Evolutionary conservation across 441 rosid species (phyloP).

Genomic region (Capsella rubella): DNA sequence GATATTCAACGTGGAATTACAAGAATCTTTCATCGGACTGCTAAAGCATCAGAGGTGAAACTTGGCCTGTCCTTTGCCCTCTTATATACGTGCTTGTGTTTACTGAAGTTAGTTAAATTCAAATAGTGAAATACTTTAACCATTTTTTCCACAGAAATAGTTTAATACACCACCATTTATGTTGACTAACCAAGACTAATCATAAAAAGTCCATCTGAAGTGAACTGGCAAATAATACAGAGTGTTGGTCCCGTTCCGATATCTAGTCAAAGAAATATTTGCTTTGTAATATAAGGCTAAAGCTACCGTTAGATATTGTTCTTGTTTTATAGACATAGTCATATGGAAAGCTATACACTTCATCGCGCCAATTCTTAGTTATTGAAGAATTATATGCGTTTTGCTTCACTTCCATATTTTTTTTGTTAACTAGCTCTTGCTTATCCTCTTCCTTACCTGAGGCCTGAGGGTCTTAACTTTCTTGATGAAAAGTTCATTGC

Average conservation of each 20-base stretch:
- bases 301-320: neutral
- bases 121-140: neutral
- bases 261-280: constrained; percentile 5
- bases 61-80: constrained; percentile 28
- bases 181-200: constrained; percentile 27
- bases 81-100: constrained; percentile 12
- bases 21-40: constrained; percentile 92
- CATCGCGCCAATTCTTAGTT: constrained; percentile 1
- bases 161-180: neutral
- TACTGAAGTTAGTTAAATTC: constrained; percentile 3
- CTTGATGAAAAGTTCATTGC: constrained; percentile 73
- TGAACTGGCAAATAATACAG: constrained; percentile 2
- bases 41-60: constrained; percentile 84
- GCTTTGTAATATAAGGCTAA: neutral
- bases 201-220: constrained; percentile 13
- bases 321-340: constrained; percentile 24
- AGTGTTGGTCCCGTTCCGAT: neutral
- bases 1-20: constrained; percentile 97
- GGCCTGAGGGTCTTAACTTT: constrained; percentile 43
- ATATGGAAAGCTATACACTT: constrained; percentile 11
- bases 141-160: neutral
- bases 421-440: constrained; percentile 5
- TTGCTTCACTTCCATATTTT: neutral
- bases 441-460: constrained; percentile 16
- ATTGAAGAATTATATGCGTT: neutral